Percentiles rank a stretch among this genome's conserved stretches.
These are phyloP conservation scores for Pseudogymnoascus verrucosus DNA, from an alignment of 2,329 filamentous ascomycete genomes.

Conservation along the genomic window DNA sequence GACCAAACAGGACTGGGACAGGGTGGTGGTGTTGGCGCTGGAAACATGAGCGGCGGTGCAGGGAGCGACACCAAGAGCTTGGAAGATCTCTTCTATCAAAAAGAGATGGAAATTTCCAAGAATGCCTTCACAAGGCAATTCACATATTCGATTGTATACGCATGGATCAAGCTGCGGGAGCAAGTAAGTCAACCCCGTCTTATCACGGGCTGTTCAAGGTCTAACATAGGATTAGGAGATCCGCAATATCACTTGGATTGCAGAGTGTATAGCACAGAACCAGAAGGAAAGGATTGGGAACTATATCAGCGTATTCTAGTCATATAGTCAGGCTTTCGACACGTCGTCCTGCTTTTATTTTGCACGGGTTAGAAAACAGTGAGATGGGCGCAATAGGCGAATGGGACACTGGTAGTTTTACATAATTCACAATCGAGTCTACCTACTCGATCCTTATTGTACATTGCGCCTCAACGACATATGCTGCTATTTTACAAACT, in stretches of 20 bases:
- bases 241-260: slow-evolving; percentile 98
- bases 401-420: slow-evolving; percentile 7
- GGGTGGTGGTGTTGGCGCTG: slow-evolving; percentile 62
- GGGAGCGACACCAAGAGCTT: slow-evolving; percentile 78
- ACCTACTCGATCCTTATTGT: slow-evolving; percentile 15
- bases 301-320: slow-evolving; percentile 94
- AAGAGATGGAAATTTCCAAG: slow-evolving; percentile 98
- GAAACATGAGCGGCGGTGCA: slow-evolving; percentile 78
- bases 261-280: slow-evolving; percentile 98
- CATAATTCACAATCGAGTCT: slow-evolving; percentile 9
- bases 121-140: slow-evolving; percentile 92
- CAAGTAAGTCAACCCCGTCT: slow-evolving; percentile 56
- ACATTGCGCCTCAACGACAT: slow-evolving; percentile 20
- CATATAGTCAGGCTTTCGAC: not conserved
- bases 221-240: slow-evolving; percentile 66
- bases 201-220: slow-evolving; percentile 10
- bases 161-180: slow-evolving; percentile 94
- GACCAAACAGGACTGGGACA: slow-evolving; percentile 79
- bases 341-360: slow-evolving; percentile 3
- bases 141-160: slow-evolving; percentile 88
- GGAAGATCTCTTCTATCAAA: slow-evolving; percentile 97
- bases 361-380: slow-evolving; percentile 4
- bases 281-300: slow-evolving; percentile 98
- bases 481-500: slow-evolving; percentile 45
- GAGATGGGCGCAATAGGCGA: slow-evolving; percentile 3